Conservation (phyloP, 2,329 filamentous ascomycete genomes). For the Pyricularia pennisetigena region DNA sequence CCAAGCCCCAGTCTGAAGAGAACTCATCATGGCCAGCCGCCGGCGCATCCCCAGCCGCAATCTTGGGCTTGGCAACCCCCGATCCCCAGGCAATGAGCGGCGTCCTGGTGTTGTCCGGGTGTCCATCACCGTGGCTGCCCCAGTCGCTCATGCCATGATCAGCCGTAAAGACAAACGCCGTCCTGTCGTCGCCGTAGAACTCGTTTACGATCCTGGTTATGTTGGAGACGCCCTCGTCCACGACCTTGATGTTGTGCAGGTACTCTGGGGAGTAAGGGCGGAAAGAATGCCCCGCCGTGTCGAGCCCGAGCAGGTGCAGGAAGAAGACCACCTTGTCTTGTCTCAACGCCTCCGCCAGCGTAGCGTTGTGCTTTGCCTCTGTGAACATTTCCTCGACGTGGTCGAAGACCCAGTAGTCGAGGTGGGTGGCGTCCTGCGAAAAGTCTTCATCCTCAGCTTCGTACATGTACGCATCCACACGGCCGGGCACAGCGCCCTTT, state of each 20-base stretch:
- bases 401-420: conserved; percentile 96
- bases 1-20: conserved; percentile 79
- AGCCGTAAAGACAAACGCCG: conserved; percentile 92
- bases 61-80: conserved; percentile 68
- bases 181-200: conserved; percentile 79
- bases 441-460: conserved; percentile 82
- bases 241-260: conserved; percentile 84
- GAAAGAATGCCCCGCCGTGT: conserved; percentile 79
- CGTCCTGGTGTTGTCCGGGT: conserved; percentile 93
- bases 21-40: conserved; percentile 85
- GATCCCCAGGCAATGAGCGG: conserved; percentile 91
- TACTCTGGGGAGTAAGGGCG: conserved; percentile 95
- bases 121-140: conserved; percentile 97
- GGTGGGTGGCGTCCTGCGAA: conserved; percentile 65
- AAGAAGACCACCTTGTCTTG: conserved; percentile 92
- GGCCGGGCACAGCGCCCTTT: conserved; percentile 76
- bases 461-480: conserved; percentile 82
- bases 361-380: conserved; percentile 67
- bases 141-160: conserved; percentile 99
- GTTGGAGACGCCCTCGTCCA: conserved; percentile 82
- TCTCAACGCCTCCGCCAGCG: conserved; percentile 60
- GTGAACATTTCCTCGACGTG: conserved; percentile 80
- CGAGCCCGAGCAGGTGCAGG: conserved; percentile 81
- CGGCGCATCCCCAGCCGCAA: conserved; percentile 34
- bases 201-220: conserved; percentile 71